A percentile compares a stretch with the other conserved stretches of the same genome.
Conservation (phyloP, 805 yeast species). For the Grigorovia yakushimaensis region DNA sequence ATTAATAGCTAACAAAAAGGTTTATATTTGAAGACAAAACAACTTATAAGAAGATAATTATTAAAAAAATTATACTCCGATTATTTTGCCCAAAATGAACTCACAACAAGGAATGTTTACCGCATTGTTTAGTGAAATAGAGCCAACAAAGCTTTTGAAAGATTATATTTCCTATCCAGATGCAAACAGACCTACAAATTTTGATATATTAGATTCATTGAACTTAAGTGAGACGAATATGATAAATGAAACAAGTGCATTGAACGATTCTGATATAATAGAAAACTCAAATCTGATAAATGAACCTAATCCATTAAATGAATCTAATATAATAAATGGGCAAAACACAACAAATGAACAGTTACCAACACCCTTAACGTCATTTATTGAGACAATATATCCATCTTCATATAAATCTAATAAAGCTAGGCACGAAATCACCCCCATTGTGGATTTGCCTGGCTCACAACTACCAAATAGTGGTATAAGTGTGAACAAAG, state of each 20-base stretch:
- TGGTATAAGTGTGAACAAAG: not conserved
- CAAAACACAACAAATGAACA: not conserved
- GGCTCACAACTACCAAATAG: not conserved
- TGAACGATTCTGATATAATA: not conserved
- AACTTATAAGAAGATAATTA: no score
- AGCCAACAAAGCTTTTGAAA: not conserved
- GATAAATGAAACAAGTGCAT: not conserved
- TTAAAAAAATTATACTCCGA: not conserved
- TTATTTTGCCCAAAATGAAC: not conserved
- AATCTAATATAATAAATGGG: not conserved
- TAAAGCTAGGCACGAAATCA: not conserved
- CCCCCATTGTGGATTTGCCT: not conserved
- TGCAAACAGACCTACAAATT: not conserved
- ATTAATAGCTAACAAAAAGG: no score
- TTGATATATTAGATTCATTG: not conserved
- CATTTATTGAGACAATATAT: constrained; percentile 3
- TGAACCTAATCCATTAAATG: not conserved
- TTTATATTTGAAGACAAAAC: no score
- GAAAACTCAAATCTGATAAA: not conserved
- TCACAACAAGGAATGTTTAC: not conserved
- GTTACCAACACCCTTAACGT: constrained; percentile 3
- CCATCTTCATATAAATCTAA: constrained; percentile 1
- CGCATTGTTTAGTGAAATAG: not conserved
- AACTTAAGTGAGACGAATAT: not conserved
- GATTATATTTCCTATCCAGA: not conserved